Evolutionary conservation across 345 rosid genomes (phyloP).

Genomic region (Moricandia moricandioides): DNA sequence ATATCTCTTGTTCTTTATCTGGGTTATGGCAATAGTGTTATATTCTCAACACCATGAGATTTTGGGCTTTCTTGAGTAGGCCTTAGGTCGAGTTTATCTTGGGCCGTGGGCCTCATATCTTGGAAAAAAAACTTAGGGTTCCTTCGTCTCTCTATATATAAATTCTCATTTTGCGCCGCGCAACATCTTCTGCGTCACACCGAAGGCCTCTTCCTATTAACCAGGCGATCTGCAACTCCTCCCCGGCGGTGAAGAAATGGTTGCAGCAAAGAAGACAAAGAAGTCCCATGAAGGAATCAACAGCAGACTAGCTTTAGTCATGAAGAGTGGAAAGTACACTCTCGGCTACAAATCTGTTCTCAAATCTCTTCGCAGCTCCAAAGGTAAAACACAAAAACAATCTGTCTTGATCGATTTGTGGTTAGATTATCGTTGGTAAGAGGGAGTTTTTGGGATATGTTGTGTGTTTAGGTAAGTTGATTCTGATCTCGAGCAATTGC

Average conservation of each 20-base stretch:
- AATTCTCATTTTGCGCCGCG: conserved; percentile 10
- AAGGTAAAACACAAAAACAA: conserved; percentile 40
- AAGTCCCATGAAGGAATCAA: conserved; percentile 87
- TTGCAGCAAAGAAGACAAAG: conserved; percentile 44
- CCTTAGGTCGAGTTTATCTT: background rate
- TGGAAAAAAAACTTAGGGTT: background rate
- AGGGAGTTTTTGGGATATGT: background rate
- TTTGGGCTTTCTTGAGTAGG: background rate
- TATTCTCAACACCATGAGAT: background rate
- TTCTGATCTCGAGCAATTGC: conserved; percentile 62
- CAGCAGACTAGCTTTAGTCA: conserved; percentile 74
- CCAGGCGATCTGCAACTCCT: conserved; percentile 16
- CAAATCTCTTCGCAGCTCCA: conserved; percentile 60
- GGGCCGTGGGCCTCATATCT: background rate
- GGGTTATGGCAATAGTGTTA: background rate
- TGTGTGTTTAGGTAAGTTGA: conserved; percentile 45
- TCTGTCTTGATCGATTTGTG: background rate
- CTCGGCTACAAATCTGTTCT: conserved; percentile 74
- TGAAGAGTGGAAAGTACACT: conserved; percentile 82
- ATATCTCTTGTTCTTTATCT: conserved; percentile 29
- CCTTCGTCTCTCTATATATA: background rate
- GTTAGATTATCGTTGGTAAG: background rate
- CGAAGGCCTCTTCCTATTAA: background rate
- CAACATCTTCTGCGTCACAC: background rate
- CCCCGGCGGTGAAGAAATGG: conserved; percentile 32